Evolutionary conservation across 2,329 filamentous ascomycete species (phyloP).

Genomic region (Stromatinia cepivora): DNA sequence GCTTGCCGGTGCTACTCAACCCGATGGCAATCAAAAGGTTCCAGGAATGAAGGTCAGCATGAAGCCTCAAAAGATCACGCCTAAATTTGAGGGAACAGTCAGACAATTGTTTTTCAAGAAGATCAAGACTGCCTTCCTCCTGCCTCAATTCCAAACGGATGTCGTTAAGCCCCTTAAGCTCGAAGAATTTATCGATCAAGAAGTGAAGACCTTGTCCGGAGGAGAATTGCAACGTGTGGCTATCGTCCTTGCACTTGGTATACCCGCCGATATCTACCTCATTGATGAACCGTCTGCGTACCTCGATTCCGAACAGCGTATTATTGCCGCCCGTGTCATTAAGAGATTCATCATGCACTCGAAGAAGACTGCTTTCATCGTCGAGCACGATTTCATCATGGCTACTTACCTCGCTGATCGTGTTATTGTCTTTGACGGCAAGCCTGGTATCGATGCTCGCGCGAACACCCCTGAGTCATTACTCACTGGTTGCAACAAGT

Average conservation of each 20-base stretch:
- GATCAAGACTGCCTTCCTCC: constrained; percentile 95
- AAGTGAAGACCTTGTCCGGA: constrained; percentile 98
- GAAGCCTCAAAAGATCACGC: constrained; percentile 99
- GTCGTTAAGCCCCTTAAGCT: constrained; percentile 99
- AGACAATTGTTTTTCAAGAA: constrained; percentile 99
- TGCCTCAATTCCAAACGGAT: constrained; percentile 98
- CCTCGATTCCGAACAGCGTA: constrained; percentile 98
- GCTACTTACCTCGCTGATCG: constrained; percentile 75
- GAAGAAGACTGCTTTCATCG: constrained; percentile 98
- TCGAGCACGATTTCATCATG: constrained; percentile 99
- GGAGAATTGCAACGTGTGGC: constrained; percentile 99
- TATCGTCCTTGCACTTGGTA: constrained; percentile 92
- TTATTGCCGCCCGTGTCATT: constrained; percentile 94
- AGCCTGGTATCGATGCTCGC: constrained; percentile 83
- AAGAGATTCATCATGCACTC: constrained; percentile 99
- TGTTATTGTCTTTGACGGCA: constrained; percentile 96
- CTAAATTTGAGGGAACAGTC: constrained; percentile 96
- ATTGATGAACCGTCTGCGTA: constrained; percentile 98
- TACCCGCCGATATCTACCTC: constrained; percentile 96
- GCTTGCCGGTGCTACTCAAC: constrained; percentile 89
- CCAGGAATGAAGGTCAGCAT: constrained; percentile 97
- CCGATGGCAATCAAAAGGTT: constrained; percentile 74
- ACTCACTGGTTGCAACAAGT: constrained; percentile 89
- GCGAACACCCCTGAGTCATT: constrained; percentile 91
- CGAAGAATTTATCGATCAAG: constrained; percentile 98